Base-by-base conservation (phyloP, 805 yeast species). In the Suhomyces sp. region DNA sequence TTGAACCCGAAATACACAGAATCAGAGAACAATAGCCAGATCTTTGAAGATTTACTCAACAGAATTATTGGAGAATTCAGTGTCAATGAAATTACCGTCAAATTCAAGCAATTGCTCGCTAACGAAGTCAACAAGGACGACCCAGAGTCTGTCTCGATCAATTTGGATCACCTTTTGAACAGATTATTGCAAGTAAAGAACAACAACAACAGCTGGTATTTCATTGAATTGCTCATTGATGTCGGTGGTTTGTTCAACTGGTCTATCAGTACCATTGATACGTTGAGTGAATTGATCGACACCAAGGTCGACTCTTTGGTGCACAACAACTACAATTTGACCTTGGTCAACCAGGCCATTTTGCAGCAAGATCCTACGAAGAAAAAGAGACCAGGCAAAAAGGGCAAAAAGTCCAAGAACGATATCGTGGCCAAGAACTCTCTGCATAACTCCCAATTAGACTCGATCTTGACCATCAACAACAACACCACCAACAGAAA, bases 241-340 rank as follows among this genome's bases (percentile, higher is more conserved):
- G 82, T 88, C 1, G 86, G 85, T 50, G 94, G 94, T 0, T 70
- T 88, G 46, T 81, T 88, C 64, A 81, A 84, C 55, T 82, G 89
- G 81, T 79, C 80, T 48, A 72, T 75, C 36, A 78, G 81, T 6
- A 76, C 81, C 36, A 70, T 85, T 47, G 71, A 71, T 23, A 67
- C 68, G 19, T 73, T 86, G 52, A 69, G 77, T 44, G 65, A 57
- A 15, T 71, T 77, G n/a, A 70, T 87, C 24, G 73, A 72, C 29
- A 54, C 64, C 13, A 83, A 83, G 62, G 74, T 86, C 15, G 76
- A 75, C 10, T 67, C 79, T 51, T 56, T 76, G 65, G 61, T 71
- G 58, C 61, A 71, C 58, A 74, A 76, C 66, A 60, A 80, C 59
- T 72, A 66, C 71, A 67, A 73, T 59, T 69, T 80, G 57, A 76